Base-by-base conservation (phyloP, 192 early-diverging fungal genomes). In the Dissophora globulifera region DNA sequence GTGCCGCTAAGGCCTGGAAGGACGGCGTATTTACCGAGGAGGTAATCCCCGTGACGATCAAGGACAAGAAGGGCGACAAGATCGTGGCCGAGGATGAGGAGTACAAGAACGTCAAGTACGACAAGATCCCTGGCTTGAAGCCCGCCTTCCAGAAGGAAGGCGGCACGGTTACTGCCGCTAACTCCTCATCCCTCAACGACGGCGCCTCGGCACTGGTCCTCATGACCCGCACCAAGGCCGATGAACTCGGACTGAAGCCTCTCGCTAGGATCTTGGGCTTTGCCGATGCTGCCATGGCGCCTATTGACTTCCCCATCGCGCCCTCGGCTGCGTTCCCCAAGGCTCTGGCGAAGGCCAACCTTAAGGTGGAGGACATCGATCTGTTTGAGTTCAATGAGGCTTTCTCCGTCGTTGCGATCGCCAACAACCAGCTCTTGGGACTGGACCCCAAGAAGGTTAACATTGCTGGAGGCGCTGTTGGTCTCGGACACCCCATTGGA, bases 331-430 rank as follows among this genome's bases (percentile, higher is more conserved):
- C 97, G 17, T 87, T 98, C 55, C 97, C 97, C 23, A 91, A 93
- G 64, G 96, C 96, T 12, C 88, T 99, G 30, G 82, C 95, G 80
- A 88, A 89, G 72, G 97, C 97, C 30, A 91, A 91, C 31, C 66
- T 96, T 30, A 79, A 83, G 35, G 69, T 91, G 50, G 89, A 93
- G 66, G 95, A 97, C 80, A 93, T 99, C 80, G 87, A 87, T 53
- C 81, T 96, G 46, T 99, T 93, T 69, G 97, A 99, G 80, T 90
- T 99, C 81, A 98, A 99, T 82, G 97, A 99, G 83, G 97, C 97
- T 0, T 99, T 99, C 78, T 91, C 90, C 65, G 96, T 96, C 7
- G 97, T 98, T 54, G 89, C 92, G 16, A 82, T 87, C 23, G 97
- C 86, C 43, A 99, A 99, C 81, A 93, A 96, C 76, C 86, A 96